Percentiles rank a stretch among this genome's conserved stretches.
phyloP scores from a whole-genome alignment of 257 asterid species.

The Solanum pimpinellifolium region DNA sequence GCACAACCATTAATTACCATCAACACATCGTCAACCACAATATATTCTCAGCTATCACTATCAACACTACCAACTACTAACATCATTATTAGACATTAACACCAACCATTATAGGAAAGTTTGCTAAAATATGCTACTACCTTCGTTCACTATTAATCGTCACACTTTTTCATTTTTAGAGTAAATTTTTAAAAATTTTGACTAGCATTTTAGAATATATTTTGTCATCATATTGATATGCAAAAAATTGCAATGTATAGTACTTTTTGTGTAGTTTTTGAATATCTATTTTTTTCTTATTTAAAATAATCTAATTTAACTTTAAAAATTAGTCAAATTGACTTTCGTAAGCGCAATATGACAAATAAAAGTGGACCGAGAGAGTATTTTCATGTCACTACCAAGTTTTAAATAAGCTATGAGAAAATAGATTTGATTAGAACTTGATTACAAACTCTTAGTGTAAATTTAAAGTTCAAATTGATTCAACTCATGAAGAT shows the following conservation, averaged over 20 bases:
- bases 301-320: too few relatives aligned
- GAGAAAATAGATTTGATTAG: background rate
- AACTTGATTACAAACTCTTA: background rate
- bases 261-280: too few relatives aligned
- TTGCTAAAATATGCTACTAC: background rate
- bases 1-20: background rate
- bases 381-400: background rate
- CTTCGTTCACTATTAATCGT: too few relatives aligned
- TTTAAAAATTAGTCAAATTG: too few relatives aligned
- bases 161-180: too few relatives aligned
- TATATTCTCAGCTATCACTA: background rate
- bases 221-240: too few relatives aligned
- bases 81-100: background rate
- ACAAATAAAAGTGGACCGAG: too few relatives aligned
- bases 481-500: background rate
- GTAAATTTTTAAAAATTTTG: too few relatives aligned
- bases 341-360: too few relatives aligned
- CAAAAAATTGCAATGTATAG: too few relatives aligned
- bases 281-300: too few relatives aligned
- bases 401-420: background rate
- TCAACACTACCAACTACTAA: background rate
- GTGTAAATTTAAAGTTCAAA: background rate
- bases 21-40: background rate
- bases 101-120: background rate
- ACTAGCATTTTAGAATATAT: too few relatives aligned